These are phyloP conservation scores for Gonapodya sp. DNA, from an alignment of 192 early-diverging fungal species.

Conservation along the genomic window DNA sequence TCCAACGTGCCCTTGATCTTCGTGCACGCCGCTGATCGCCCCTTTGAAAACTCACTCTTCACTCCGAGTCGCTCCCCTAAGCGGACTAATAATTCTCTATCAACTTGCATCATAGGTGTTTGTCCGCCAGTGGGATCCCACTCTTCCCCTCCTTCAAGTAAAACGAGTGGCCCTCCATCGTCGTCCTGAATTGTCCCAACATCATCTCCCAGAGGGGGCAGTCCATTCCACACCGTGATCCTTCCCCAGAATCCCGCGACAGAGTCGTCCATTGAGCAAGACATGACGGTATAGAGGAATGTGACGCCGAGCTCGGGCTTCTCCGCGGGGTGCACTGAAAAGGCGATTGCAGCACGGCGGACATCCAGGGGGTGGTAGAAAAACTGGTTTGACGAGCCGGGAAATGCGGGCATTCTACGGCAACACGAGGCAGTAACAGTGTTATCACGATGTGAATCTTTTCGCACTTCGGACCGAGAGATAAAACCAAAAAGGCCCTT, in stretches of 20 bases:
- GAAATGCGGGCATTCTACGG: not conserved
- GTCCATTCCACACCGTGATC: not conserved
- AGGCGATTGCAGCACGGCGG: not conserved
- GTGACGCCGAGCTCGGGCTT: not conserved
- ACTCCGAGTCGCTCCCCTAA: not conserved
- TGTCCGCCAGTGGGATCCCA: not conserved
- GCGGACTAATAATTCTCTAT: not conserved
- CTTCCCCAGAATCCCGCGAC: not conserved
- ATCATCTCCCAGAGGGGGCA: not conserved
- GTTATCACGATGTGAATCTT: too few relatives aligned
- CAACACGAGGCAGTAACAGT: too few relatives aligned
- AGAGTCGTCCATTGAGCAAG: not conserved
- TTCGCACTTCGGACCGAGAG: too few relatives aligned
- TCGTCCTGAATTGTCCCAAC: not conserved
- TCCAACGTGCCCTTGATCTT: too few relatives aligned
- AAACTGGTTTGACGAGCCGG: not conserved
- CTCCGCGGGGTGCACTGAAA: not conserved
- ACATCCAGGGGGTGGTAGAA: not conserved
- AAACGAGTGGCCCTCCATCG: not conserved
- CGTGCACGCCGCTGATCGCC: too few relatives aligned
- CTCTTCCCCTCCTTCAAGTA: not conserved
- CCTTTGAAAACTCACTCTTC: not conserved
- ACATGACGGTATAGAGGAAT: not conserved
- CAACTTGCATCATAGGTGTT: not conserved
- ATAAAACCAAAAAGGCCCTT: too few relatives aligned